Conservation (phyloP, 2,329 filamentous ascomycete genomes). For the Pseudocercospora cruenta region DNA sequence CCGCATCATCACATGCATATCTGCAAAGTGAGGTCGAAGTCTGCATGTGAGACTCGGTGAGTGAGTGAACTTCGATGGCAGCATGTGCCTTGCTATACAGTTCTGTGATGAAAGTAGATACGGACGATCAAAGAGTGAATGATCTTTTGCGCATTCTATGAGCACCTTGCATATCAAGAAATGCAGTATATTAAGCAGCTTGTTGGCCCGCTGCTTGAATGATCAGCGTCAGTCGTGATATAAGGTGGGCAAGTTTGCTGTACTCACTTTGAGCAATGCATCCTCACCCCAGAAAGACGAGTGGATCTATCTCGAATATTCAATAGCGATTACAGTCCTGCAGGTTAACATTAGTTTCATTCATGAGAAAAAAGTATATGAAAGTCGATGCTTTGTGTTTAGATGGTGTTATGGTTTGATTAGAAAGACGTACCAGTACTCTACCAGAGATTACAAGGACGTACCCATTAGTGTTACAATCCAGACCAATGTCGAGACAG, state of each 20-base stretch:
- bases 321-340: background rate
- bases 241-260: background rate
- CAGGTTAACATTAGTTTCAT: too few relatives aligned
- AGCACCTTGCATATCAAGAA: background rate
- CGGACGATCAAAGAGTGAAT: background rate
- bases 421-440: too few relatives aligned
- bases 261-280: background rate
- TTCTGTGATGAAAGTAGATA: background rate
- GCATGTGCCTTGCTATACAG: background rate
- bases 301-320: background rate
- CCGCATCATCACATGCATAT: background rate
- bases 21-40: background rate
- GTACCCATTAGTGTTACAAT: too few relatives aligned
- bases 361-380: too few relatives aligned
- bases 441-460: too few relatives aligned
- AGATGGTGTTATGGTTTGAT: too few relatives aligned
- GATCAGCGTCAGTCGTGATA: background rate
- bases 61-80: background rate
- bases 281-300: background rate
- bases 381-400: too few relatives aligned
- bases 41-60: background rate
- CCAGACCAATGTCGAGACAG: too few relatives aligned
- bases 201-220: background rate
- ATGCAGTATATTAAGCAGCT: background rate
- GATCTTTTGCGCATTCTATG: background rate